Evolutionary conservation across 2,329 filamentous ascomycete species (phyloP).

Genomic region (Botrytis paeoniae): DNA sequence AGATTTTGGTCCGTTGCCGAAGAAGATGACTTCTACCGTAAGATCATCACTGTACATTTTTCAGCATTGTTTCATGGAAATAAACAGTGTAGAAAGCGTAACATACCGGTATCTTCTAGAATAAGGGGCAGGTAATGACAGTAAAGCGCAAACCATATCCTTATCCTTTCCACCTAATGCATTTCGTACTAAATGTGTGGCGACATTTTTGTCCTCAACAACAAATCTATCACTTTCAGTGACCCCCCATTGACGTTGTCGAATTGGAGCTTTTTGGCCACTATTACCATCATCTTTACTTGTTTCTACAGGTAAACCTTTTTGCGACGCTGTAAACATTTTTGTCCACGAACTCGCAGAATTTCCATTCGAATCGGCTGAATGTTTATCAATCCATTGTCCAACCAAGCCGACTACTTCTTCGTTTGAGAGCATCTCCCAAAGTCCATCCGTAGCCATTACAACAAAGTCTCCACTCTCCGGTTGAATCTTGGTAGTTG

Average conservation of each 20-base stretch:
- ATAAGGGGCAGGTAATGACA: conserved; percentile 89
- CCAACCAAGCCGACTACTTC: conserved; percentile 96
- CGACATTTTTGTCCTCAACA: conserved; percentile 92
- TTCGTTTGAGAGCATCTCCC: conserved; percentile 99
- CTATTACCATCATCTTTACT: conserved; percentile 49
- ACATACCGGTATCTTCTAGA: conserved; percentile 83
- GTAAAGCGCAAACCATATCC: conserved; percentile 87
- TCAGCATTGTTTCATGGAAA: conserved; percentile 19
- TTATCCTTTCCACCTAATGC: conserved; percentile 89
- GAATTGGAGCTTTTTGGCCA: conserved; percentile 83
- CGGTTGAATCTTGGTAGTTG: conserved; percentile 86
- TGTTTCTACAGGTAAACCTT: conserved; percentile 73
- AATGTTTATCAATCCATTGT: conserved; percentile 89
- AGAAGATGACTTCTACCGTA: conserved; percentile 98
- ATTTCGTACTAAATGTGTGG: conserved; percentile 92
- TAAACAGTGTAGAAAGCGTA: neutral
- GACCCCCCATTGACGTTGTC: conserved; percentile 87
- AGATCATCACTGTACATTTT: conserved; percentile 70
- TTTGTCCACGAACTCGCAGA: conserved; percentile 63
- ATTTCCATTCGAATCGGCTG: conserved; percentile 32
- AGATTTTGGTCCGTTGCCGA: conserved; percentile 74
- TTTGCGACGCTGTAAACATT: conserved; percentile 54
- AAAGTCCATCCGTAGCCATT: conserved; percentile 92
- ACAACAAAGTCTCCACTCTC: conserved; percentile 92
- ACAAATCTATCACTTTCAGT: conserved; percentile 78